A percentile compares a stretch with the other conserved stretches of the same genome.
These are phyloP conservation scores for Dendrothele bispora DNA, from an alignment of 768 basidiomycete species.

Conservation along the genomic window DNA sequence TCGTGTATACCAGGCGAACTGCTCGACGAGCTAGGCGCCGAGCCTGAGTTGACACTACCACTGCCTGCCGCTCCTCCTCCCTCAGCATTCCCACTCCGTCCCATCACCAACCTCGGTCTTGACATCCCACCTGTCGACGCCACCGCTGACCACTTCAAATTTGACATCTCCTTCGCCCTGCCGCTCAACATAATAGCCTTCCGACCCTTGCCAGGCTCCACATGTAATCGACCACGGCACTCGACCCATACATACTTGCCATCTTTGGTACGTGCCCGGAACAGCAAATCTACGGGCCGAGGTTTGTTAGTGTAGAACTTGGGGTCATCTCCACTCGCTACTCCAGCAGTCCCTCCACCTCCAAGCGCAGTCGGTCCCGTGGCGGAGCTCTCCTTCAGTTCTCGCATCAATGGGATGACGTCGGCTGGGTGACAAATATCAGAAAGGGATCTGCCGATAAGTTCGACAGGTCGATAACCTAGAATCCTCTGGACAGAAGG, in stretches of 20 bases:
- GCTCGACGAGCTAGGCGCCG: too few species aligned
- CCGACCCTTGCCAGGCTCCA: slow-evolving; percentile 91
- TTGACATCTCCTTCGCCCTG: slow-evolving; percentile 66
- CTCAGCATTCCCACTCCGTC: not conserved
- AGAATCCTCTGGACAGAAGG: slow-evolving; percentile 76
- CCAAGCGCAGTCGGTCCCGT: slow-evolving; percentile 8
- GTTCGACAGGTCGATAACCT: slow-evolving; percentile 84
- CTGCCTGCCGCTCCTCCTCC: slow-evolving; percentile 7
- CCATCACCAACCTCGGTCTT: slow-evolving; percentile 8
- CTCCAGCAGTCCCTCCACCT: not conserved
- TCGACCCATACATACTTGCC: slow-evolving; percentile 85
- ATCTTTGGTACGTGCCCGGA: slow-evolving; percentile 72
- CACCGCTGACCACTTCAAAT: slow-evolving; percentile 60
- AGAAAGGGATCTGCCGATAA: slow-evolving; percentile 74
- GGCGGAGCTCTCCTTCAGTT: slow-evolving; percentile 73
- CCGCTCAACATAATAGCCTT: slow-evolving; percentile 94
- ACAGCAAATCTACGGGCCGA: slow-evolving; percentile 78
- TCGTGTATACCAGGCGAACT: too few species aligned
- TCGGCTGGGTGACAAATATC: slow-evolving; percentile 91
- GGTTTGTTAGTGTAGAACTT: slow-evolving; percentile 29
- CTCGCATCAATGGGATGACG: slow-evolving; percentile 86
- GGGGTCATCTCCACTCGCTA: not conserved
- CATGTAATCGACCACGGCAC: slow-evolving; percentile 82
- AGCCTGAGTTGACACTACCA: not conserved
- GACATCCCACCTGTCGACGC: slow-evolving; percentile 48